Conservation (phyloP, 371 early-diverging fungal species). For the Polyrhizophydium stewartii region DNA sequence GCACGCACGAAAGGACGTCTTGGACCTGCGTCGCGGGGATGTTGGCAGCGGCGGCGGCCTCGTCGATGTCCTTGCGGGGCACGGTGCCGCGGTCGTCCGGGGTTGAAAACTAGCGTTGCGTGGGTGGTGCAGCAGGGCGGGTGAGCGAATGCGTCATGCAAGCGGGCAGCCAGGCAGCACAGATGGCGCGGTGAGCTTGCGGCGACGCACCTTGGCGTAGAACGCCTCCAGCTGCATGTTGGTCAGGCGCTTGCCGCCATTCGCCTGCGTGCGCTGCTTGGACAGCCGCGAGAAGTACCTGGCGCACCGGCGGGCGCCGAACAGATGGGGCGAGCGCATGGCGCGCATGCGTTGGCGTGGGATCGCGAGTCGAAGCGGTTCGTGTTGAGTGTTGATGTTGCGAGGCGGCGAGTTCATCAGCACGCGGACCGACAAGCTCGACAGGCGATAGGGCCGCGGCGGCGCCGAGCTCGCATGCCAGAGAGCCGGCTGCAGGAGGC, state of each 20-base stretch:
- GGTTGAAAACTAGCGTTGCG: constrained; percentile 12
- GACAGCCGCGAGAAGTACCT: constrained; percentile 39
- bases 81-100: constrained; percentile 16
- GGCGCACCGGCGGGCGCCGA: not conserved
- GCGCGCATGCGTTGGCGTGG: no score
- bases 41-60: constrained; percentile 22
- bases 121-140: not conserved
- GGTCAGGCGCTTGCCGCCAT: constrained; percentile 23
- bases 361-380: no score
- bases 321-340: no score
- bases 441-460: no score
- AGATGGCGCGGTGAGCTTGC: no score
- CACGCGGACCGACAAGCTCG: no score
- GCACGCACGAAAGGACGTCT: constrained; percentile 30
- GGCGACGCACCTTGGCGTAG: constrained; percentile 28
- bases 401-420: no score
- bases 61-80: constrained; percentile 30
- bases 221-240: constrained; percentile 41
- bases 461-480: no score
- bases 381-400: no score
- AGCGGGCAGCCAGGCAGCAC: no score
- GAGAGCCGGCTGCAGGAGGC: no score
- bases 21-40: constrained; percentile 22
- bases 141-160: not conserved
- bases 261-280: constrained; percentile 22